Percentiles rank a stretch among this genome's conserved stretches.
phyloP scores from a whole-genome alignment of 202 grass and related monocot species.

The Zizania palustris region DNA sequence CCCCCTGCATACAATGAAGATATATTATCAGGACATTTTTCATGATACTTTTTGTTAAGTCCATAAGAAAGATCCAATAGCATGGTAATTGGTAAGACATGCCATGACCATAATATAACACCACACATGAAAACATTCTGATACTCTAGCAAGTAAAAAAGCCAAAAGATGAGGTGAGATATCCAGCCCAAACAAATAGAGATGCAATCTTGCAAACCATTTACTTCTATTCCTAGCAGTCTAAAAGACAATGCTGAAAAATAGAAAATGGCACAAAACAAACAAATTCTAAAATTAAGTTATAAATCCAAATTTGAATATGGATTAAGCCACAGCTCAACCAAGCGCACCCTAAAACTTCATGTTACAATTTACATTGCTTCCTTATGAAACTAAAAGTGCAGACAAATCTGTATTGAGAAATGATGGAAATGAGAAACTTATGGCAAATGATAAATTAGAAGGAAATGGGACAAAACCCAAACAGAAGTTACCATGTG shows the following conservation, averaged over 20 bases:
- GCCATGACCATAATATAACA: not conserved
- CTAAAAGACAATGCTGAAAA: too few species aligned
- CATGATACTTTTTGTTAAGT: constrained; percentile 5
- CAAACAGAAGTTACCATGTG: not conserved
- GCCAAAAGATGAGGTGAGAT: not conserved
- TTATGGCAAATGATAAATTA: not conserved
- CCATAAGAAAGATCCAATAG: not conserved
- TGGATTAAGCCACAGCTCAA: too few species aligned
- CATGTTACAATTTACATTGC: not conserved
- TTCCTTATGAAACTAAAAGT: not conserved
- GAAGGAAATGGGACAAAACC: not conserved
- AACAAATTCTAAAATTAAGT: too few species aligned
- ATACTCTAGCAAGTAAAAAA: constrained; percentile 20
- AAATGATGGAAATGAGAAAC: not conserved
- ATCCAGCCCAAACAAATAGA: constrained; percentile 5
- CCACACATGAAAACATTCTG: not conserved
- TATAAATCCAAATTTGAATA: too few species aligned
- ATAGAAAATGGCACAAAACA: too few species aligned
- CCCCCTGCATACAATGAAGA: constrained; percentile 53
- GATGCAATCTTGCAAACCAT: not conserved
- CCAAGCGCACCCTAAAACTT: too few species aligned
- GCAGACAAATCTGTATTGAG: not conserved
- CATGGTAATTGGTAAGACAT: not conserved
- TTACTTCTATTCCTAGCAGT: not conserved
- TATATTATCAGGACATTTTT: constrained; percentile 18